Conservation (phyloP, 2,329 filamentous ascomycete species). For the Ilyonectria destructans region DNA sequence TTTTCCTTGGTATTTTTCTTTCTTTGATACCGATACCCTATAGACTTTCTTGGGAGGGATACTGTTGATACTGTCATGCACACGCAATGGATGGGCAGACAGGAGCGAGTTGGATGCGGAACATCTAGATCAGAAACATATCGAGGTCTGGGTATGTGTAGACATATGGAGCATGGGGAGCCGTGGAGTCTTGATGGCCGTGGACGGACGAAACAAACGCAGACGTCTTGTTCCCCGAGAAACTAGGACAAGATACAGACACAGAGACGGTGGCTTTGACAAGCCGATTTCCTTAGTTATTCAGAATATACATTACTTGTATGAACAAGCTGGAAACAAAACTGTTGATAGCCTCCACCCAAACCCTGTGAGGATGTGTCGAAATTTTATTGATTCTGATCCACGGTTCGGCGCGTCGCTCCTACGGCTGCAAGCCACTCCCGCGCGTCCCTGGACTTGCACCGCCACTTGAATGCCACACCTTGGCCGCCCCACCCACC, state of each 20-base stretch:
- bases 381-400: neutral
- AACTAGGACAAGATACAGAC: slow-evolving; percentile 13
- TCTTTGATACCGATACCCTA: slow-evolving; percentile 48
- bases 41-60: slow-evolving; percentile 42
- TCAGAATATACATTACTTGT: slow-evolving; percentile 25
- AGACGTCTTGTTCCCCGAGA: slow-evolving; percentile 4
- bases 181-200: slow-evolving; percentile 28
- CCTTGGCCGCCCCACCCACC: neutral
- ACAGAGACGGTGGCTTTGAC: slow-evolving; percentile 26
- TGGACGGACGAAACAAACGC: slow-evolving; percentile 28
- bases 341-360: neutral
- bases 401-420: slow-evolving; percentile 9
- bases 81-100: slow-evolving; percentile 9
- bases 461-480: slow-evolving; percentile 25
- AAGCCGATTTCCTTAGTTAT: slow-evolving; percentile 40
- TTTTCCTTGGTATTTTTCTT: slow-evolving; percentile 42
- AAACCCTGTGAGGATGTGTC: slow-evolving; percentile 8
- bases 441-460: neutral
- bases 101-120: neutral
- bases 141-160: slow-evolving; percentile 4
- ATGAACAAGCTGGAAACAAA: neutral
- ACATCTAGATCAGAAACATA: slow-evolving; percentile 3
- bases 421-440: slow-evolving; percentile 38
- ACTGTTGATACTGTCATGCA: slow-evolving; percentile 18
- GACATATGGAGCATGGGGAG: slow-evolving; percentile 19